Evolutionary conservation across 257 asterid species (phyloP), one percentile per base, ranked within the genome.

Genomic region (Thymus mandschuricus): DNA sequence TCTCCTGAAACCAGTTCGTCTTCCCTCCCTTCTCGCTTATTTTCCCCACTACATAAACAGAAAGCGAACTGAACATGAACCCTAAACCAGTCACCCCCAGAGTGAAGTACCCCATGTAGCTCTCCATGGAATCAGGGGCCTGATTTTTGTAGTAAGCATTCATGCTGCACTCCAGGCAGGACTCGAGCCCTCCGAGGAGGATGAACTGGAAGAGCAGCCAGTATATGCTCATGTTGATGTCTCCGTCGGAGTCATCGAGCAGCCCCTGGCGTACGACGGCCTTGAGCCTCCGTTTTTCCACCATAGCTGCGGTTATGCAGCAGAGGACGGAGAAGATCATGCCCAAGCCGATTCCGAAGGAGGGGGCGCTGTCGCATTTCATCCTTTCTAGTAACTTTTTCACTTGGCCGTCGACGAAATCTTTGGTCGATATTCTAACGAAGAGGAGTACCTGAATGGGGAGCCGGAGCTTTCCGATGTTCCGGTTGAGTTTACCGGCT

Each of bases 181-280:
- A 62, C 10, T 86, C 89, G 0, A 80, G 69, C 1, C 86, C 91
- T 0, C 81, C 88, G 2, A 85, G 85, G 10, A 88, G 61, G 1
- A 86, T 11, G 40, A 80, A 88, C 66, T 86, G 95, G 54, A 81
- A 85, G 30, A 84, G 75, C 60, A 90, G 72, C 89, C 81, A 77
- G 35, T 65, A 85, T 7, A 76, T 70, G 1, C 68, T 66, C 88
- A 88, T 81, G 1, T 88, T 88, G 3, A 88, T 75, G 0, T 46
- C 61, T 0, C 69, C 75, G 0, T 79, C 81, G 0, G 89, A 84
- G 64, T 81, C 64, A 41, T 85, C 80, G 3, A 78, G 38, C 5
- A 87, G 59, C 3, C 59, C 80, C 0, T 80, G 77, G 1, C 12
- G 21, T 28, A 13, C 62, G 3, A 87, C 78, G 10, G 77, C 87